Evolutionary conservation across 2,329 filamentous ascomycete species (phyloP).

Genomic region (Cercospora zeae-maydis): DNA sequence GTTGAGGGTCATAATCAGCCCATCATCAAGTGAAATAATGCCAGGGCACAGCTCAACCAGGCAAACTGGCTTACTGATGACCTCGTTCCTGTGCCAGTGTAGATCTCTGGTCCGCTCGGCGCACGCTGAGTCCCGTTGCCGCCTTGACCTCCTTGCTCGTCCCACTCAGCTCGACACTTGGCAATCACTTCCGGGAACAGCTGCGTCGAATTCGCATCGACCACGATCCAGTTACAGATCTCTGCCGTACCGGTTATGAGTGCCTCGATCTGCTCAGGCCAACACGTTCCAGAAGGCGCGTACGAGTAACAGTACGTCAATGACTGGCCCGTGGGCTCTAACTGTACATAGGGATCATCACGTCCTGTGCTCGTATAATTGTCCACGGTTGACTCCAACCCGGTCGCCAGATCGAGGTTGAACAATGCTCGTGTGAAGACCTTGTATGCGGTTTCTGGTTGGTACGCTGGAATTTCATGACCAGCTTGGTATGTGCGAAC

Average conservation of each 20-base stretch:
- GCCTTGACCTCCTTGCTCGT: neutral
- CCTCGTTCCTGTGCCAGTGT: neutral
- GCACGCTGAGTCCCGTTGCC: neutral
- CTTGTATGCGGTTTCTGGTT: conserved; percentile 53
- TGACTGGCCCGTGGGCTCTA: conserved; percentile 13
- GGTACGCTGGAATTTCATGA: conserved; percentile 40
- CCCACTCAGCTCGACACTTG: neutral
- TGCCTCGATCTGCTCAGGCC: conserved; percentile 20
- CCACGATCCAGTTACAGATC: conserved; percentile 23
- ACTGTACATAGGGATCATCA: conserved; percentile 17
- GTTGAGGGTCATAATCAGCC: neutral
- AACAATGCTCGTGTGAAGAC: conserved; percentile 54
- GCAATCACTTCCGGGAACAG: conserved; percentile 20
- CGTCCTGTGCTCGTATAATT: conserved; percentile 42
- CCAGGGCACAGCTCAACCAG: neutral
- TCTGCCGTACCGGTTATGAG: conserved; percentile 18
- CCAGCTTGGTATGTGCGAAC: conserved; percentile 34
- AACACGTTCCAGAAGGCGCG: conserved; percentile 22
- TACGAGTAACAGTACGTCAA: conserved; percentile 23
- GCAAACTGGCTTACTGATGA: neutral
- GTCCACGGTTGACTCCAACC: conserved; percentile 41
- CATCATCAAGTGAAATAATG: neutral
- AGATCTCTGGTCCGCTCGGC: neutral
- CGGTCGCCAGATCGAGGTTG: conserved; percentile 55
- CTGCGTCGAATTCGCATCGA: conserved; percentile 22